Percentiles rank a stretch among this genome's conserved stretches.
Evolutionary conservation across 2,329 filamentous ascomycete species (phyloP).

Genomic region (Alternaria sp.): DNA sequence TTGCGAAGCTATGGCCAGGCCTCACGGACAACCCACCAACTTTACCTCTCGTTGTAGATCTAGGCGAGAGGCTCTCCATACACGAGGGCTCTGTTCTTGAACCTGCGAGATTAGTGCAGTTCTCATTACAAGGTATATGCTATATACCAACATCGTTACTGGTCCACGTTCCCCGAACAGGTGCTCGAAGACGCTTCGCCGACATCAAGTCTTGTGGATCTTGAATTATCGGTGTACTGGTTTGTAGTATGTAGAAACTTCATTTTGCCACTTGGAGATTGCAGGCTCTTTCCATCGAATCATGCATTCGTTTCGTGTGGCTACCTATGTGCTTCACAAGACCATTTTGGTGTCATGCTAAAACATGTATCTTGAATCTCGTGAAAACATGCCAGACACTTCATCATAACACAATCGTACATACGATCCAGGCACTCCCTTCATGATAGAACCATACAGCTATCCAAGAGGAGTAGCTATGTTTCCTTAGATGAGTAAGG

Average conservation of each 20-base stretch:
- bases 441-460: neutral
- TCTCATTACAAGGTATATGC: too few relatives aligned
- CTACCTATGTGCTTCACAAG: neutral
- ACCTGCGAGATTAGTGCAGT: too few relatives aligned
- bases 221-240: too few relatives aligned
- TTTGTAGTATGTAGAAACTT: neutral
- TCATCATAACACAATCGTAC: neutral
- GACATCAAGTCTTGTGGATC: too few relatives aligned
- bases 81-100: too few relatives aligned
- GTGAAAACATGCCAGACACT: neutral
- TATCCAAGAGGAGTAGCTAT: constrained; percentile 3
- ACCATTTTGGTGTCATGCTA: neutral
- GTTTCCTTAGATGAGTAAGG: constrained; percentile 12
- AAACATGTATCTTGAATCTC: neutral
- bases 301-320: neutral
- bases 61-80: too few relatives aligned
- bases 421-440: neutral
- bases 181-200: too few relatives aligned
- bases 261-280: too few relatives aligned
- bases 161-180: too few relatives aligned
- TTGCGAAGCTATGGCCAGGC: constrained; percentile 17
- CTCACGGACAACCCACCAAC: neutral
- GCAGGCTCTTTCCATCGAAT: too few relatives aligned
- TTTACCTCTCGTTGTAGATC: too few relatives aligned
- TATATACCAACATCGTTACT: too few relatives aligned